Evolutionary conservation across 2,329 filamentous ascomycete genomes (phyloP), one percentile per base, ranked within the genome.

Genomic region (Colletotrichum camelliae): DNA sequence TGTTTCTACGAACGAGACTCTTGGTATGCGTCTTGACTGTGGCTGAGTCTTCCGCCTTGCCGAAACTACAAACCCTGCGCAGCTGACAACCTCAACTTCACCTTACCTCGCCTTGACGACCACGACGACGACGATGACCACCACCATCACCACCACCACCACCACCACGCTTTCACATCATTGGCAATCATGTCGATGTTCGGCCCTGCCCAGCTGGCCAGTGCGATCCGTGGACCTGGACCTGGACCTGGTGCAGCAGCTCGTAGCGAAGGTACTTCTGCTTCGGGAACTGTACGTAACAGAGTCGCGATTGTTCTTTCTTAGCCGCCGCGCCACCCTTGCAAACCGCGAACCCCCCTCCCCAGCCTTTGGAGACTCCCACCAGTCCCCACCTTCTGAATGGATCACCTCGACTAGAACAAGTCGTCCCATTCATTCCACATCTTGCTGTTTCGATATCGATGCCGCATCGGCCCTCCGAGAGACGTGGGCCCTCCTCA

Each of bases 381-480:
- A 31, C 29, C 29, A 31, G 29, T 55, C 39, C 37, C 24, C 33
- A 18, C 64, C 39, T 29, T 57, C 33, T 29, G 7, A 24, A 29
- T 67, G 48, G 52, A 72, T 21, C 10, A 24, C 37, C 43, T 55
- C 31, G 21, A 31, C 29, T 13, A 52, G 57, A 31, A 18, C 27
- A n/a, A 61, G 27, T 60, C 57, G 29, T 61, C 29, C 58, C n/a
- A 61, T 61, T 35, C 29, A 61, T 31, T n/a, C 31, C 58, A 29
- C 27, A 55, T 24, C 24, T 27, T 27, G 24, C 12, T 35, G 27
- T 61, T 68, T 74, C 39, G 60, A 27, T 43, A 31, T 68, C 70
- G 74, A 71, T 66, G 52, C 65, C 70, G 70, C 57, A 29, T 76
- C 74, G 74, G 70, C 35, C 43, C 52, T 76, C 74, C 70, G 37